Percentiles rank a stretch among this genome's conserved stretches.
These are phyloP conservation scores for Mucor piriformis DNA, from an alignment of 371 early-diverging fungal species.

Conservation along the genomic window DNA sequence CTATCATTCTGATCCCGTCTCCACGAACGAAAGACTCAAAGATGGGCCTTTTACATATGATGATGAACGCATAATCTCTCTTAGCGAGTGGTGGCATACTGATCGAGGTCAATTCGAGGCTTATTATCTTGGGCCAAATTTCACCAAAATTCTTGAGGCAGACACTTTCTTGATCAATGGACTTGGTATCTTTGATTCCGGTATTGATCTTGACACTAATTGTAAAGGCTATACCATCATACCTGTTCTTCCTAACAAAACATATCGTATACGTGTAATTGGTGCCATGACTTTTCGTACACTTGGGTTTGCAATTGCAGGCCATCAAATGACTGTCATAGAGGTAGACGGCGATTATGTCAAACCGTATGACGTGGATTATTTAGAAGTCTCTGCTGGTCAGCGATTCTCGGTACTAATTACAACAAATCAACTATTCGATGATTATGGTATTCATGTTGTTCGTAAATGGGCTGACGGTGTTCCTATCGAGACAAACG, in stretches of 20 bases:
- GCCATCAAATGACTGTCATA: constrained; percentile 40
- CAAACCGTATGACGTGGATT: constrained; percentile 28
- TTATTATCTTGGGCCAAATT: constrained; percentile 33
- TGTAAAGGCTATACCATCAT: constrained; percentile 36
- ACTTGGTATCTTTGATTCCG: constrained; percentile 20
- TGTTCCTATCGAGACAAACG: constrained; percentile 6
- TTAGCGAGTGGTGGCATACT: constrained; percentile 54
- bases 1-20: constrained; percentile 19
- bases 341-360: constrained; percentile 43
- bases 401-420: constrained; percentile 44
- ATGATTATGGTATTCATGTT: constrained; percentile 16
- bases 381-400: constrained; percentile 42
- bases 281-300: constrained; percentile 40
- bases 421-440: constrained; percentile 25
- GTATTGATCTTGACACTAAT: constrained; percentile 1
- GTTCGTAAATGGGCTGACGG: neutral
- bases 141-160: constrained; percentile 34
- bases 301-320: constrained; percentile 27
- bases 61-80: constrained; percentile 40
- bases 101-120: constrained; percentile 27
- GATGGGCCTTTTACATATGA: constrained; percentile 41
- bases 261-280: constrained; percentile 40
- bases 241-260: constrained; percentile 29
- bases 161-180: constrained; percentile 49
- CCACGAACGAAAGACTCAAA: neutral